Evolutionary conservation across 2,329 filamentous ascomycete species (phyloP).

Genomic region (Chrysosporium keratinophilum): DNA sequence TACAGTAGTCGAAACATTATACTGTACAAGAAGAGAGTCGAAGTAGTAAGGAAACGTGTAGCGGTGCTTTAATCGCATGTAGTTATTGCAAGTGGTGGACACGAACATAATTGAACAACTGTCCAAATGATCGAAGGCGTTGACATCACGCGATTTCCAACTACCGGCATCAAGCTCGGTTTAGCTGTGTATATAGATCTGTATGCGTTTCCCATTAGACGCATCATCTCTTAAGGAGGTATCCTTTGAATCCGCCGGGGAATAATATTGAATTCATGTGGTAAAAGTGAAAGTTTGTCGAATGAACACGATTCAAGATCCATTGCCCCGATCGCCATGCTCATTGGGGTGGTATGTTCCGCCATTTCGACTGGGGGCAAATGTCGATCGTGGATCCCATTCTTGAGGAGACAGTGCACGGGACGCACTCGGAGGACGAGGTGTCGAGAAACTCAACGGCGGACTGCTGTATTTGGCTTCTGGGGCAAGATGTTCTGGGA

Average conservation of each 20-base stretch:
- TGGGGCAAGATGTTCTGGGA: constrained; percentile 31
- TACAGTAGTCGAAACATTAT: background rate
- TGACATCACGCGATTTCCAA: background rate
- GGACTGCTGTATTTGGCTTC: constrained; percentile 41
- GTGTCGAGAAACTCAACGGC: constrained; percentile 40
- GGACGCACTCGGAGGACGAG: constrained; percentile 32
- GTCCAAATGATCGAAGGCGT: background rate
- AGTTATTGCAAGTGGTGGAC: background rate
- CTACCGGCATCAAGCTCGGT: constrained; percentile 2
- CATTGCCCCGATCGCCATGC: background rate
- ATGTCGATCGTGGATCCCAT: constrained; percentile 32
- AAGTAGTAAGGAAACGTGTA: background rate
- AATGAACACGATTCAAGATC: background rate
- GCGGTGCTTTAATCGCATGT: background rate
- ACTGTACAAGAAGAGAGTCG: background rate
- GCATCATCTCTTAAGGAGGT: background rate
- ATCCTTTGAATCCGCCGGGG: background rate
- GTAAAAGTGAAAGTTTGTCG: background rate
- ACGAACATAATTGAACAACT: background rate
- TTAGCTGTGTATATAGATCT: background rate
- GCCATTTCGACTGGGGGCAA: constrained; percentile 21
- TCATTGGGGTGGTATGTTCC: background rate
- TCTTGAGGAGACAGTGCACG: constrained; percentile 20
- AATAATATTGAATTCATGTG: background rate
- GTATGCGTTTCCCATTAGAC: background rate